Evolutionary conservation across 305 asterid species (phyloP).

Genomic region (Solanum hybrid): DNA sequence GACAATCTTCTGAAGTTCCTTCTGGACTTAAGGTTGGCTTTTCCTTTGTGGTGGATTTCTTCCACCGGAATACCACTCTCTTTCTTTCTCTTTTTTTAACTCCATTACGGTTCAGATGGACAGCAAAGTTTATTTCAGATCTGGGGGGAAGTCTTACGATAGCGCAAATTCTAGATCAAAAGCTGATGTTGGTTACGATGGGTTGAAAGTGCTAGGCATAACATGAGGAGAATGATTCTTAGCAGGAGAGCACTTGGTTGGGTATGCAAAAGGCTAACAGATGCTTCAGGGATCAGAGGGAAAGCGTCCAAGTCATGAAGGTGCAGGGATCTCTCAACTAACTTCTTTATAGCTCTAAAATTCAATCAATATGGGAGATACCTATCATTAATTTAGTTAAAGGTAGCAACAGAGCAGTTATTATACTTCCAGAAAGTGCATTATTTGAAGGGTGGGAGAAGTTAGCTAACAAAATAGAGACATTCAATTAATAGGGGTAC

Average conservation of each 20-base stretch:
- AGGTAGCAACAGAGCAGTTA: neutral
- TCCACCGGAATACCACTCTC: neutral
- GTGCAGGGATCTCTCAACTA: neutral
- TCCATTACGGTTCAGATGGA: neutral
- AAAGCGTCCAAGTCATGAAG: neutral
- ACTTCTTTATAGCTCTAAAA: neutral
- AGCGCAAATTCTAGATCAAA: neutral
- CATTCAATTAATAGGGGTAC: neutral
- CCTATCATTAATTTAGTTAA: neutral
- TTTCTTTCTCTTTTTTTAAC: neutral
- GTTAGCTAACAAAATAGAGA: neutral
- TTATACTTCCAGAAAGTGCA: neutral
- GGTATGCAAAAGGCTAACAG: neutral
- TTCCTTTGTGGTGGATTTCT: neutral
- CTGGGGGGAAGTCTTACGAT: neutral
- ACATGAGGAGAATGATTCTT: neutral
- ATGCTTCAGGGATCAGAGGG: neutral
- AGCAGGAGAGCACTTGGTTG: neutral
- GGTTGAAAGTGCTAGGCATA: neutral
- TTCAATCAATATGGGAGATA: neutral
- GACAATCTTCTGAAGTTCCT: neutral
- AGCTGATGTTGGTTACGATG: neutral
- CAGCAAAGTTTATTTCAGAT: neutral
- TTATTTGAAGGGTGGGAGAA: neutral
- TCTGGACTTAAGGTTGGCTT: neutral